Conservation (phyloP, 2,329 filamentous ascomycete species). For the Colletotrichum sp. region DNA sequence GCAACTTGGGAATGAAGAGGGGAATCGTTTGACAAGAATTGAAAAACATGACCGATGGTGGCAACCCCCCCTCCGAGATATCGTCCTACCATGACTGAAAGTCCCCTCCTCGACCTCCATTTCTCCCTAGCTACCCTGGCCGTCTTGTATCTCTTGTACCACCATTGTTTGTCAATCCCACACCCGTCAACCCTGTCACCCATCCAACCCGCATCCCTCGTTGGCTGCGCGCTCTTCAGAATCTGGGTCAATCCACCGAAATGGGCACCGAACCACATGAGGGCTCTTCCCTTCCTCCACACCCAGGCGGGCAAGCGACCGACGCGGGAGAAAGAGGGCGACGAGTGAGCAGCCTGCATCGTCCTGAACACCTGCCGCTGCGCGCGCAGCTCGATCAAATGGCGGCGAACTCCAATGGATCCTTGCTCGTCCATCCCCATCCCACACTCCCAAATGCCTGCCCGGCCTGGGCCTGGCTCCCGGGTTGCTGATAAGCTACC, state of each 20-base stretch:
- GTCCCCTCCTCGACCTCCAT: neutral
- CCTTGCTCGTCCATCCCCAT: neutral
- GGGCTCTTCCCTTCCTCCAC: slow-evolving; percentile 6
- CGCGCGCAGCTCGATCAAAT: neutral
- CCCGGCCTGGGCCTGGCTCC: neutral
- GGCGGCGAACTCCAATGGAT: slow-evolving; percentile 2
- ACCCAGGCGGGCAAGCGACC: neutral
- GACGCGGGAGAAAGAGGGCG: neutral
- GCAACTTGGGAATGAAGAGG: neutral
- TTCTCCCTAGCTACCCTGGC: neutral
- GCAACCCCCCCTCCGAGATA: neutral
- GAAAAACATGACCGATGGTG: neutral
- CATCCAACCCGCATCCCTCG: slow-evolving; percentile 5
- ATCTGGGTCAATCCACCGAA: slow-evolving; percentile 18
- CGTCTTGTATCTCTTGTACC: slow-evolving; percentile 1
- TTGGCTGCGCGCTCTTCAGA: slow-evolving; percentile 7
- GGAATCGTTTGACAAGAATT: neutral
- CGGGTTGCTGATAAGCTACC: slow-evolving; percentile 23
- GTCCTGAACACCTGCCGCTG: neutral
- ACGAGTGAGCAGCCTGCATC: neutral
- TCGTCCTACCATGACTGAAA: neutral
- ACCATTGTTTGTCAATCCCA: neutral
- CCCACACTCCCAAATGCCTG: neutral
- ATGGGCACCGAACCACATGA: slow-evolving; percentile 15
- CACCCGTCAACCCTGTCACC: slow-evolving; percentile 8